Evolutionary conservation across 306 rosid species (phyloP).

Genomic region (Sophora flavescens): DNA sequence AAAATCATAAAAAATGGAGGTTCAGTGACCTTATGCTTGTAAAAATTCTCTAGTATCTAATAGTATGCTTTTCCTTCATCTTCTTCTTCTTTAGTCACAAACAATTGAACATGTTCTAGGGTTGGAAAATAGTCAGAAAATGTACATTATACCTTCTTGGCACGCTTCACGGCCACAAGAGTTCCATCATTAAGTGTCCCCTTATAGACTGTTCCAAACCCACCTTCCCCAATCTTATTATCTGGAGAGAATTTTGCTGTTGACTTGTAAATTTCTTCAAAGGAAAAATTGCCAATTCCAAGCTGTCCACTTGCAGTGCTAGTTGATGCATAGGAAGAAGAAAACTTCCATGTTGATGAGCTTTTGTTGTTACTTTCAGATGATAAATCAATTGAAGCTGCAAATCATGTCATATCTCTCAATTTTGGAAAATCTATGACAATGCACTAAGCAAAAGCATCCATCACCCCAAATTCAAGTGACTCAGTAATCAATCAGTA

Average conservation of each 20-base stretch:
- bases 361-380: constrained; percentile 57
- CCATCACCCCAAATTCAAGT: constrained; percentile 1
- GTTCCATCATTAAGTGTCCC: constrained; percentile 83
- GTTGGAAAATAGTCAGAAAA: constrained; percentile 25
- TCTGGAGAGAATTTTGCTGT: constrained; percentile 74
- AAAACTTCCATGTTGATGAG: constrained; percentile 64
- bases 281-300: constrained; percentile 60
- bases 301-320: constrained; percentile 64
- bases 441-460: neutral
- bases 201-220: constrained; percentile 84
- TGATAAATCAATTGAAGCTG: constrained; percentile 69
- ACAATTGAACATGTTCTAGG: constrained; percentile 15
- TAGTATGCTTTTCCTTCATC: constrained; percentile 22
- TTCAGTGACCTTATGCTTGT: constrained; percentile 2
- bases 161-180: constrained; percentile 86
- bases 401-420: constrained; percentile 41
- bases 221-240: constrained; percentile 82
- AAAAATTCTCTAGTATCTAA: neutral
- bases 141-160: constrained; percentile 68
- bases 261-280: constrained; percentile 82
- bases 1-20: neutral
- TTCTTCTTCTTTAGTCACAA: constrained; percentile 25
- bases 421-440: constrained; percentile 26
- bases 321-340: constrained; percentile 61
- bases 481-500: neutral